phyloP scores from a whole-genome alignment of 768 basidiomycete genomes.

The Rhizopogon vulgaris region DNA sequence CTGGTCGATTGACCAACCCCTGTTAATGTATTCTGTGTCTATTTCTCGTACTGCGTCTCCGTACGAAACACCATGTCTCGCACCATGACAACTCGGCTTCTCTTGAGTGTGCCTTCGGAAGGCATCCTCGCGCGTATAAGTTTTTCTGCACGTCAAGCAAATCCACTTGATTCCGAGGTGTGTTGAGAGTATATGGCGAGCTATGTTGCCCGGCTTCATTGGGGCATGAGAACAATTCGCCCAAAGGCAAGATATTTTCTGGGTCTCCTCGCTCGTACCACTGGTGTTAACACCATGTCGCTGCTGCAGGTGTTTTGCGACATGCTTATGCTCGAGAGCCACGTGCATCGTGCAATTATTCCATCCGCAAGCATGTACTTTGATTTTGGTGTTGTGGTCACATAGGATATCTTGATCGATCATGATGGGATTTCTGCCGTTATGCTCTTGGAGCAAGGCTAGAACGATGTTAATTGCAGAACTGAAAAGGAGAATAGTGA shows the following conservation, averaged over 20 bases:
- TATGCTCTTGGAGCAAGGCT: background rate
- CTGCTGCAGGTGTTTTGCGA: background rate
- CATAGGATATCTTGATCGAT: background rate
- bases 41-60: background rate
- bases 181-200: background rate
- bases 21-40: background rate
- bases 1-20: background rate
- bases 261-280: background rate
- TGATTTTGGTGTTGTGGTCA: background rate
- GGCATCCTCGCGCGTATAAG: background rate
- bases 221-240: background rate
- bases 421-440: background rate
- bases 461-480: background rate
- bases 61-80: background rate
- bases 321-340: background rate
- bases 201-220: background rate
- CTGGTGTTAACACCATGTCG: background rate
- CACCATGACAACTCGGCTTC: background rate
- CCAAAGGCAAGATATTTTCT: background rate
- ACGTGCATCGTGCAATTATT: background rate
- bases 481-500: background rate
- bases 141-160: background rate
- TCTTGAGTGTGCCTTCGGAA: background rate
- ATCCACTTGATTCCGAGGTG: background rate
- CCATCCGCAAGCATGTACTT: background rate